Evolutionary conservation across 805 yeast species (phyloP), one percentile per base, ranked within the genome.

Genomic region (Metschnikowia reukaufii): DNA sequence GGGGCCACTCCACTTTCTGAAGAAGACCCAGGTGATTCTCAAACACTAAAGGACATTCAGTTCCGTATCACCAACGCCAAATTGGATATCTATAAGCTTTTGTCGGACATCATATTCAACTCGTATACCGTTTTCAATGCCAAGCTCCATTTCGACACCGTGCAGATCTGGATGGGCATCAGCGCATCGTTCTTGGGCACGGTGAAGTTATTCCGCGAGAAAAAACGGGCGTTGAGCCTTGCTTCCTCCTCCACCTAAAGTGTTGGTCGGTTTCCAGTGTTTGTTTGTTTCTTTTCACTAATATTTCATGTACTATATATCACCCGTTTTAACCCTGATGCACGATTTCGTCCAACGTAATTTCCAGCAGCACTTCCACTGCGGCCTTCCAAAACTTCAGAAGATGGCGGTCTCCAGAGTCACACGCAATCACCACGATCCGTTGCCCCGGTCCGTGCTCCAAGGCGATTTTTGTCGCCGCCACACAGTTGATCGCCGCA

Each of bases 401-500:
- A 49, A 92, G 61, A 66, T 92, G 99, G 55, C 99, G 74, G 10
- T 84, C 72, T 0, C 99, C 99, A 4, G 95, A 83, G 63, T 92
- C 99, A 63, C 98, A 94, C 1, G 96, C 87, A 39, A 94, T 77
- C 16, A 95, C 81, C 4, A 92, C 95, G 18, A 92, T 81, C 16
- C 72, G 78, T 42, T 85, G 78, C 1, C 91, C 91, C 0, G 83
- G 62, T 0, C 76, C 76, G 36, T 61, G 54, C 47, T 64, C 57
- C 67, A 78, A 44, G 43, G 78, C 70, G 7, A 80, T 67, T 52
- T 79, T 73, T 5, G 82, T 77, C 0, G 96, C 96, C 0, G 96
- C 97, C 4, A 88, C 96, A 35, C 96, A 91, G 62, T 90, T 90
- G 20, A 94, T 83, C 0, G 96, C 96, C n/a, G 95, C 84, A 36